Evolutionary conservation across 2,329 filamentous ascomycete species (phyloP).

Genomic region (Rachicladosporium sp.): DNA sequence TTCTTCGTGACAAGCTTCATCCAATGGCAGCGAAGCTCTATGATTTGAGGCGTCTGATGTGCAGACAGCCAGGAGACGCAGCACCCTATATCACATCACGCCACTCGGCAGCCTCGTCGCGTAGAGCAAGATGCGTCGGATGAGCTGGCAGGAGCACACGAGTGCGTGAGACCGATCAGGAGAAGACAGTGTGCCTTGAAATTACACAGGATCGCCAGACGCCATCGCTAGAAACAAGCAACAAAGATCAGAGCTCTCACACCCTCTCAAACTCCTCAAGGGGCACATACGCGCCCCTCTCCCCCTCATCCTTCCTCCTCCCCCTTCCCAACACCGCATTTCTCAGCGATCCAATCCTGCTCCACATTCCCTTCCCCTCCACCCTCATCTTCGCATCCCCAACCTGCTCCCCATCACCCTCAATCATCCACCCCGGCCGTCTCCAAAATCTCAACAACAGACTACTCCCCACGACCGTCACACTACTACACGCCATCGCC

Average conservation of each 20-base stretch:
- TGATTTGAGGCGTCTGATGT: too few relatives aligned
- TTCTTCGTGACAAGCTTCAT: too few relatives aligned
- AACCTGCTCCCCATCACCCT: conserved; percentile 11
- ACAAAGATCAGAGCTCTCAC: conserved; percentile 6
- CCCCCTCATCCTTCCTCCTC: conserved; percentile 25
- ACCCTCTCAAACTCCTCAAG: conserved; percentile 27
- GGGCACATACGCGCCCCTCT: conserved; percentile 33
- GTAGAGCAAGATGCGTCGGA: too few relatives aligned
- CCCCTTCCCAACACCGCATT: conserved; percentile 16
- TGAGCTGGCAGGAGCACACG: too few relatives aligned
- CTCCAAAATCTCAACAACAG: conserved; percentile 79
- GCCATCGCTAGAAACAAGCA: neutral
- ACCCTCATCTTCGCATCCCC: conserved; percentile 2
- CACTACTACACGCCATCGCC: conserved; percentile 83
- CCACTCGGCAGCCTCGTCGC: too few relatives aligned
- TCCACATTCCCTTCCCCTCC: conserved; percentile 5
- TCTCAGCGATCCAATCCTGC: conserved; percentile 6
- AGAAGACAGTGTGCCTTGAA: too few relatives aligned
- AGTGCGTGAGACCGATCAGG: too few relatives aligned
- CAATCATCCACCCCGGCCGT: conserved; percentile 67
- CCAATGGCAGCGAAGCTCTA: too few relatives aligned
- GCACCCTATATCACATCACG: too few relatives aligned
- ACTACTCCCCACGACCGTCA: conserved; percentile 77
- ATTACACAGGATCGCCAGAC: too few relatives aligned
- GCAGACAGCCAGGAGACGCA: too few relatives aligned